phyloP scores from a whole-genome alignment of 1,284 basidiomycete species.

The Dichomitus squalens region DNA sequence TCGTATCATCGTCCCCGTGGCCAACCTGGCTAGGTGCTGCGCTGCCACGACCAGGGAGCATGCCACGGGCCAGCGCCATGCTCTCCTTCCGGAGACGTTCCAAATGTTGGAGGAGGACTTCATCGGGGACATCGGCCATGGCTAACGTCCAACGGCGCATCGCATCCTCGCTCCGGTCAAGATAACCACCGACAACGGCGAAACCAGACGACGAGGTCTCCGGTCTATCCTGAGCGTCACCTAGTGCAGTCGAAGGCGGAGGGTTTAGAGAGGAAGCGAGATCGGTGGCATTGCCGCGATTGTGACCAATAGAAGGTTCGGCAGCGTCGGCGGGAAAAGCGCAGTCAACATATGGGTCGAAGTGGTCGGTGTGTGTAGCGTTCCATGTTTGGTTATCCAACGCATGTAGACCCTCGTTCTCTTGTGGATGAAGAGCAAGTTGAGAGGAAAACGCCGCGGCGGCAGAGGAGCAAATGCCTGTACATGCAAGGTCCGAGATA shows the following conservation, averaged over 20 bases:
- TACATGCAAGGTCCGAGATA: conserved; percentile 32
- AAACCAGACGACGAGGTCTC: conserved; percentile 14
- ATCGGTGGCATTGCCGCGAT: not conserved
- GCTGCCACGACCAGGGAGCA: conserved; percentile 20
- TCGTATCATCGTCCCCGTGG: conserved; percentile 18
- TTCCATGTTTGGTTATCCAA: conserved; percentile 10
- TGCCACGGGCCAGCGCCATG: conserved; percentile 14
- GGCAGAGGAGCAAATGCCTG: conserved; percentile 31
- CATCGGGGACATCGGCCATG: conserved; percentile 40
- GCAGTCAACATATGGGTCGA: conserved; percentile 28
- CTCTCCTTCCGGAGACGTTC: conserved; percentile 37
- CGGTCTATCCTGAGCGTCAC: not conserved
- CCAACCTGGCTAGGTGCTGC: conserved; percentile 19
- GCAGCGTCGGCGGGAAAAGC: conserved; percentile 6
- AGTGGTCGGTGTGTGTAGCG: conserved; percentile 13
- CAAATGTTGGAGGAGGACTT: conserved; percentile 39
- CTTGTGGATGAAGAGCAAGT: conserved; percentile 24
- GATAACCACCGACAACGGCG: conserved; percentile 21
- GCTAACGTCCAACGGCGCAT: conserved; percentile 41
- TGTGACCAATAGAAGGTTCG: not conserved
- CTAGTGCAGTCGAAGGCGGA: not conserved
- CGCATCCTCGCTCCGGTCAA: conserved; percentile 22
- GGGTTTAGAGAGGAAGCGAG: conserved; percentile 6
- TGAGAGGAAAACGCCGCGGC: conserved; percentile 31
- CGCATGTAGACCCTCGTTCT: conserved; percentile 12